phyloP scores from a whole-genome alignment of 495 filamentous ascomycete genomes.

The Penicillium mononematosum region DNA sequence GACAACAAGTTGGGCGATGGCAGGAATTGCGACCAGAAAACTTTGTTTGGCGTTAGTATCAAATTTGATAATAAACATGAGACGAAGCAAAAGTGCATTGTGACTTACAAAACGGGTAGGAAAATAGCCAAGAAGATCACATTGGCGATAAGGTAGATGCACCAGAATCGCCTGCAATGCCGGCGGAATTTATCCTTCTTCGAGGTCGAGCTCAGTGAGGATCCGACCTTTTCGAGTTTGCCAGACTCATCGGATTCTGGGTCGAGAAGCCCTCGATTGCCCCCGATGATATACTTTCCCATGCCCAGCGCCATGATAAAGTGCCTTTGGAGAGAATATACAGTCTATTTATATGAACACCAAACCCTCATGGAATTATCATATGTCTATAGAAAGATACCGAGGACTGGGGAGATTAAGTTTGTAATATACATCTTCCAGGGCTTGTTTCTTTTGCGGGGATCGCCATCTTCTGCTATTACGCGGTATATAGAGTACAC shows the following conservation, averaged over 20 bases:
- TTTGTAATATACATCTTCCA: neutral
- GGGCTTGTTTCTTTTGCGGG: neutral
- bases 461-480: neutral
- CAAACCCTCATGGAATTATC: neutral
- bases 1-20: conserved; percentile 42
- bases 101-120: conserved; percentile 36
- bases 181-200: conserved; percentile 24
- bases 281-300: conserved; percentile 9
- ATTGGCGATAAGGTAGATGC: conserved; percentile 35
- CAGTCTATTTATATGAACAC: conserved; percentile 2
- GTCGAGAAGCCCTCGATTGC: conserved; percentile 5
- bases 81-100: neutral
- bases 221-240: conserved; percentile 22
- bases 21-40: conserved; percentile 43
- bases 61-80: neutral
- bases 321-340: neutral
- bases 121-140: conserved; percentile 43
- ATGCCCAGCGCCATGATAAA: neutral
- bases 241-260: conserved; percentile 7
- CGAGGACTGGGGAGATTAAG: conserved; percentile 1
- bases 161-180: conserved; percentile 42
- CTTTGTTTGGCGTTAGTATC: conserved; percentile 26
- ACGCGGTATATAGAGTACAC: neutral
- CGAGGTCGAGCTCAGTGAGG: conserved; percentile 14
- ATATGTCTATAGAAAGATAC: conserved; percentile 7